phyloP scores from a whole-genome alignment of 139 green algal species.

The Pycnococcus provasolii region DNA sequence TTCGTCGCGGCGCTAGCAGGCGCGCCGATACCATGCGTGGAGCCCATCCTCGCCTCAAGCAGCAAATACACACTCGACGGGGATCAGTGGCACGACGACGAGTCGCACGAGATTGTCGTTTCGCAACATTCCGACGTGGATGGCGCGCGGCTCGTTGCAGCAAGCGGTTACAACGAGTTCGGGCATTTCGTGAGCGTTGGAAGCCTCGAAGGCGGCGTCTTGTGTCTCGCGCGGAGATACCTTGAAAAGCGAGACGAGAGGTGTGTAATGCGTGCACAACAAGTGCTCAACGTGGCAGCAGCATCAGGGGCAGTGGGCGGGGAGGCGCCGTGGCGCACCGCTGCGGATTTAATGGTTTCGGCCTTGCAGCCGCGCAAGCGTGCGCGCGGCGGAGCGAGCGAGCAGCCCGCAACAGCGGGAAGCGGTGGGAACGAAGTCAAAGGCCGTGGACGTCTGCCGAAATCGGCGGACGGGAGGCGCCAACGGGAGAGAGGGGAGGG shows the following conservation, averaged over 20 bases:
- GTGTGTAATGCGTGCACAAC: background rate
- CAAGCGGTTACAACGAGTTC: background rate
- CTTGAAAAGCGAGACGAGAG: background rate
- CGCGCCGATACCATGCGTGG: background rate
- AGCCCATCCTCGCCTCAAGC: background rate
- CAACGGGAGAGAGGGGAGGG: too few species aligned
- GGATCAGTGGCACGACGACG: conserved; percentile 2
- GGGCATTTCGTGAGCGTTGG: background rate
- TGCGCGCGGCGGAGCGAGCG: background rate
- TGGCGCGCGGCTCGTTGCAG: background rate
- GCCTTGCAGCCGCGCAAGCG: background rate
- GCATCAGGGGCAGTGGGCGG: background rate
- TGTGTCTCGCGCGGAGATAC: background rate
- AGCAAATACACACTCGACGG: background rate
- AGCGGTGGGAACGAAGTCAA: too few species aligned
- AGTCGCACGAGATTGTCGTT: background rate
- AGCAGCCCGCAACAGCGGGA: too few species aligned
- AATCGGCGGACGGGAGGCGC: too few species aligned
- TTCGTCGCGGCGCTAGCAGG: background rate
- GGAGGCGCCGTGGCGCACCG: background rate
- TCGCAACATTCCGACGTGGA: background rate
- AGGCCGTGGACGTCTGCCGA: too few species aligned
- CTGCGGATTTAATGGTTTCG: too few species aligned
- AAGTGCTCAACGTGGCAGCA: background rate
- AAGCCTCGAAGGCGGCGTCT: background rate